A percentile compares a stretch with the other conserved stretches of the same genome.
Evolutionary conservation across 2,329 filamentous ascomycete species (phyloP).

Genomic region (Alternaria solani): DNA sequence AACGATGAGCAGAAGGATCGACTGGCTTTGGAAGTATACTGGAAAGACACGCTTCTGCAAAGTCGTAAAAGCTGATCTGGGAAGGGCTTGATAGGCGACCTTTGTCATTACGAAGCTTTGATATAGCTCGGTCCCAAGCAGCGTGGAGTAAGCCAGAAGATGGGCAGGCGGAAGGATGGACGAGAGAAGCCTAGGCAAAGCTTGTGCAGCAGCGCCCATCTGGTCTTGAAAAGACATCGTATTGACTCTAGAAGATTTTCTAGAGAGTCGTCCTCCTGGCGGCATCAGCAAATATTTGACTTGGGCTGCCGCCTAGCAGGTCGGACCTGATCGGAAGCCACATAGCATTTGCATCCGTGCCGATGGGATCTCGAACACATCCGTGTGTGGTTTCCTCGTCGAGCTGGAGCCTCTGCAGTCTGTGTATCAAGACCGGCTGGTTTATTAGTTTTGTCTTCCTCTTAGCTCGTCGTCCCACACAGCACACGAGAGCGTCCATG

Average conservation of each 20-base stretch:
- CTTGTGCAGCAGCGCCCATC: neutral
- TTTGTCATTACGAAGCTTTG: slow-evolving; percentile 55
- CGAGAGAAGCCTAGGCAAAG: neutral
- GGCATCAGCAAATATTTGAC: slow-evolving; percentile 1
- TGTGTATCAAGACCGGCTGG: rapidly evolving
- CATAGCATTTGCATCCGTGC: neutral
- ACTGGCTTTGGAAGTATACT: slow-evolving; percentile 51
- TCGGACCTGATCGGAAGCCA: neutral
- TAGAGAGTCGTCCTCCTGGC: no score
- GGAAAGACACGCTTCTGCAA: slow-evolving; percentile 54
- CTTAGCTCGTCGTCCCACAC: no score
- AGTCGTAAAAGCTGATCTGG: slow-evolving; percentile 49
- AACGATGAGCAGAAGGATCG: slow-evolving; percentile 46
- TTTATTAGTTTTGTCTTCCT: no score
- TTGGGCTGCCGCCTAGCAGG: slow-evolving; percentile 12
- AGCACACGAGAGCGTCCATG: no score
- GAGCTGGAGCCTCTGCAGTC: no score
- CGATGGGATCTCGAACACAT: neutral
- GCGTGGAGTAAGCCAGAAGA: slow-evolving; percentile 51
- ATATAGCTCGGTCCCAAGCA: slow-evolving; percentile 53
- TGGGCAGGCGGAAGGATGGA: slow-evolving; percentile 42
- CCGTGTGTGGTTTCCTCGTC: no score
- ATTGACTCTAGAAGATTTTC: rapidly evolving
- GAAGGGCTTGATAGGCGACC: slow-evolving; percentile 48
- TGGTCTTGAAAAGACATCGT: neutral